Base-by-base conservation (phyloP, 495 filamentous ascomycete genomes). In the Rhypophila decipiens region DNA sequence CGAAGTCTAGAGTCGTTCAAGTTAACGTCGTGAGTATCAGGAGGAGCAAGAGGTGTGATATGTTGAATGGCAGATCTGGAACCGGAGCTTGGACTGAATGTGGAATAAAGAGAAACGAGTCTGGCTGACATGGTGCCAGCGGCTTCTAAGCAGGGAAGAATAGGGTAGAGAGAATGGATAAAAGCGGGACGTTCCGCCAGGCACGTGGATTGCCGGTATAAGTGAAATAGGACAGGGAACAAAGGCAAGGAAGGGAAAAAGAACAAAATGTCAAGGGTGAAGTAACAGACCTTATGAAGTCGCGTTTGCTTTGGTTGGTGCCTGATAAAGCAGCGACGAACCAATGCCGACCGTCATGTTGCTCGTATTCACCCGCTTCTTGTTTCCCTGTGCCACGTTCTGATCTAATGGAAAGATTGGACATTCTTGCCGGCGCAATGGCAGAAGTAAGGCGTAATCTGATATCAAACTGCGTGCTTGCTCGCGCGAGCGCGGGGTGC, bases 401-500 rank as follows among this genome's bases (percentile, higher is more conserved):
- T n/a, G n/a, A n/a, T n/a, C n/a, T n/a, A n/a, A n/a, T n/a, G n/a
- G n/a, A n/a, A n/a, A n/a, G n/a, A n/a, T n/a, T n/a, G n/a, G n/a
- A n/a, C n/a, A n/a, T n/a, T n/a, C n/a, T n/a, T n/a, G n/a, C n/a
- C n/a, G n/a, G n/a, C n/a, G n/a, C n/a, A n/a, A 21, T 12, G 24
- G 23, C 12, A 3, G 43, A 39, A 47, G 23, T 49, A 56, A 51
- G 53, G 29, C 53, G 53, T 42, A 56, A 56, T 56, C 29, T 17
- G 40, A 47, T 31, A 54, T n/a, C 22, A 35, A 17, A 42, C 49
- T 7, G 13, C 27, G 27, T 31, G 27, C 27, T 31, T 31, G 12
- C 4, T 37, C 12, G 29, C 37, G 19, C 45, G 36, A 33, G 45
- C 35, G 45, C 19, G 51, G 36, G 40, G 33, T 36, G 13, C 22